Evolutionary conservation across 1,284 basidiomycete species (phyloP), one percentile per base, ranked within the genome.

Genomic region (Wallemia mellicola): DNA sequence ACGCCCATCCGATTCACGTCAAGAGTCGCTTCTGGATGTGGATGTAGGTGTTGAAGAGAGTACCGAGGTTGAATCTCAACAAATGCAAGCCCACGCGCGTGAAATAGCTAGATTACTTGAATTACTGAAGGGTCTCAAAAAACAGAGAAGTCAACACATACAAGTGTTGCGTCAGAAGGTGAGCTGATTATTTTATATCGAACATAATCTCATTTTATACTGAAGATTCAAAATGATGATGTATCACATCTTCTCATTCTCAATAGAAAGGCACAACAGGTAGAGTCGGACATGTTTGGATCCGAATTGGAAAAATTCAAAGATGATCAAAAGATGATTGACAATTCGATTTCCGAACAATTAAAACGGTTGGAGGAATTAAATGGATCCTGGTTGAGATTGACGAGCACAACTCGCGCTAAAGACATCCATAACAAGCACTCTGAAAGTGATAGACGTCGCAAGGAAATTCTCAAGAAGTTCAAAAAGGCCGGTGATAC

Each of bases 161-260:
- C 86, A 85, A 67, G 89, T 96, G 68, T 74, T 98, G 58, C 96
- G 96, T 69, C 87, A 94, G 57, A 88, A 86, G 76, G 85, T 83
- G 58, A 26, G 61, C 58, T 14, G 59, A 56, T 38, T 24, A 58
- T 22, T 38, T n/a, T 15, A 19, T 54, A 61, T 7, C 17, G 30
- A 61, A 33, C 19, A 56, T 55, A 38, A 57, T 54, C 22, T 3
- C 28, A 24, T 28, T 2, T 19, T 11, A 33, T 66, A n/a, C n/a
- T n/a, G n/a, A n/a, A 91, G 86, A 79, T 96, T 57, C 94, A 95
- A 77, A 76, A 77, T 27, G 94, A 98, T 70, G 94, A 98, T 66
- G 92, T 98, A 9, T 96, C 91, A 0, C 88, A 94, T 67, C 74
- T 95, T 0, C 77, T 98, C 0, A 78, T 98, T 1, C 77, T 96